A percentile compares a stretch with the other conserved stretches of the same genome.
Evolutionary conservation across 495 filamentous ascomycete genomes (phyloP).

Genomic region (Daldinia decipiens): DNA sequence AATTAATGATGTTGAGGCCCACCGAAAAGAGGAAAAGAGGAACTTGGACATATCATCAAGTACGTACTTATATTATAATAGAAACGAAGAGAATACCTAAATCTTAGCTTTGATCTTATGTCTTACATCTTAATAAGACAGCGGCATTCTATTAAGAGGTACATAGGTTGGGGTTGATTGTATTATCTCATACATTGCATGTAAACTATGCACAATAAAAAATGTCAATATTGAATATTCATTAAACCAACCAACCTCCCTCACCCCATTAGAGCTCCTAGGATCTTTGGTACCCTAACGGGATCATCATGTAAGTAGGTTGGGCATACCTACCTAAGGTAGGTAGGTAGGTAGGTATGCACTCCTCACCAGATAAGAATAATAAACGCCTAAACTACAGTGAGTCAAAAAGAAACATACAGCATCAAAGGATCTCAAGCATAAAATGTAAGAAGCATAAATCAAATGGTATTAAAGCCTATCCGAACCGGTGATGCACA

Average conservation of each 20-base stretch:
- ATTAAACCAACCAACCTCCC: background rate
- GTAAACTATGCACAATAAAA: background rate
- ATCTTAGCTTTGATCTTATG: background rate
- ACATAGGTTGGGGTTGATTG: too few relatives aligned
- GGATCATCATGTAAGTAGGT: background rate
- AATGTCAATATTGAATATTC: background rate
- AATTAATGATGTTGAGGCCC: conserved; percentile 1
- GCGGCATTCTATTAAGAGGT: too few relatives aligned
- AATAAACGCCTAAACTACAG: background rate
- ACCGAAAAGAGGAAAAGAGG: background rate
- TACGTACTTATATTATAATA: background rate
- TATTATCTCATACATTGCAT: background rate
- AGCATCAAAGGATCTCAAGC: background rate
- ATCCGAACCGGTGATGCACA: conserved; percentile 6
- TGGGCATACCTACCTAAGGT: conserved; percentile 1
- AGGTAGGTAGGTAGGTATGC: too few relatives aligned
- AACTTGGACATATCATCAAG: background rate
- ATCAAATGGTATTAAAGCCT: conserved; percentile 13
- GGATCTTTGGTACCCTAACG: background rate
- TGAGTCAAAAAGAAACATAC: background rate
- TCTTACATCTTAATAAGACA: background rate
- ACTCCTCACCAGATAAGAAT: background rate
- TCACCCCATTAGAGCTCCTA: background rate
- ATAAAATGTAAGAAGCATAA: background rate
- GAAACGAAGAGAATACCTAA: background rate